These are phyloP conservation scores for Rhododendron williamsianum DNA, from an alignment of 148 eudicot genomes.

Conservation along the genomic window DNA sequence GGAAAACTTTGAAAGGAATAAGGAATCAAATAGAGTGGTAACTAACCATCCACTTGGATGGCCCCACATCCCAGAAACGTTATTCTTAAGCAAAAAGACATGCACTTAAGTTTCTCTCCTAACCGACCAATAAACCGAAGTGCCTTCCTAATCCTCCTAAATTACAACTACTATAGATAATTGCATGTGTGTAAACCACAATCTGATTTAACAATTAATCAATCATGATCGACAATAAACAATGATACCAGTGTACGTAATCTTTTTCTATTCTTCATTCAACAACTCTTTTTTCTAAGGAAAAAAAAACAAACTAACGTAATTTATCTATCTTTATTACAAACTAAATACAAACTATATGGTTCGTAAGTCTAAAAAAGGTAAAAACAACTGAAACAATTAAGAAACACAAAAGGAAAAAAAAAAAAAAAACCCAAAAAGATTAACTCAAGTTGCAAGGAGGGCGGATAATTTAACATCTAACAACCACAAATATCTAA, in stretches of 20 bases:
- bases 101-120: not conserved
- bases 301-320: not conserved
- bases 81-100: slow-evolving; percentile 1
- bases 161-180: not conserved
- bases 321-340: too few species aligned
- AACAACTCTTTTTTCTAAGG: not conserved
- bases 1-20: not conserved
- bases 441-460: not conserved
- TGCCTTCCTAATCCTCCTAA: not conserved
- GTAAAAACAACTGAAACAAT: not conserved
- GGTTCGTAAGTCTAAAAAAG: not conserved
- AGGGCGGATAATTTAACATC: too few species aligned
- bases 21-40: not conserved
- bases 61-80: not conserved
- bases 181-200: not conserved
- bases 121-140: not conserved
- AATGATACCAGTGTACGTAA: not conserved
- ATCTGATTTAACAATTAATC: not conserved
- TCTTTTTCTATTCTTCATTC: not conserved
- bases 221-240: not conserved
- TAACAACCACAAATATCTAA: not conserved
- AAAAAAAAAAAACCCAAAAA: not conserved
- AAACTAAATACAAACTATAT: too few species aligned
- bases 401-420: not conserved
- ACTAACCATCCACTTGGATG: slow-evolving; percentile 5